Conservation (phyloP, 2,329 filamentous ascomycete genomes). For the Aspergillus pseudoglaucus region DNA sequence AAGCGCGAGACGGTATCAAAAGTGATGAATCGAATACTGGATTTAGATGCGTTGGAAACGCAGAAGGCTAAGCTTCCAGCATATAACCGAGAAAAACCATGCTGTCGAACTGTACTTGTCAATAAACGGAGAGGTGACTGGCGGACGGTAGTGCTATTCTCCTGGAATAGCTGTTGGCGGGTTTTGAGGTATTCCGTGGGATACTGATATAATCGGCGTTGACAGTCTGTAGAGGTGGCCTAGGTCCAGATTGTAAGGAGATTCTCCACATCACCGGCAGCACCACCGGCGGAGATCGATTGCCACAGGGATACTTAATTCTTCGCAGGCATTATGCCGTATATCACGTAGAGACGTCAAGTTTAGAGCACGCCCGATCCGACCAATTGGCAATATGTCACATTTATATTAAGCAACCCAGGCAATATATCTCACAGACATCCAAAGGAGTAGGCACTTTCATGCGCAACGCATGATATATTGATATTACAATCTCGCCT, state of each 20-base stretch:
- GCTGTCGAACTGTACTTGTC: constrained; percentile 4
- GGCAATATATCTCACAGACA: too few relatives aligned
- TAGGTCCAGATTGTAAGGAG: constrained; percentile 7
- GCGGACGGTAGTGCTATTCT: not conserved
- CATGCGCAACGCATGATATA: too few relatives aligned
- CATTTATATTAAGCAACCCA: too few relatives aligned
- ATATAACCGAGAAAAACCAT: constrained; percentile 8
- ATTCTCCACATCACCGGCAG: constrained; percentile 10
- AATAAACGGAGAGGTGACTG: constrained; percentile 1
- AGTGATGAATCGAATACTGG: constrained; percentile 12
- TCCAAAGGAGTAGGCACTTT: too few relatives aligned
- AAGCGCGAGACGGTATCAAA: constrained; percentile 9
- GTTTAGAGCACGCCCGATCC: too few relatives aligned
- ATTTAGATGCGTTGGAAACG: constrained; percentile 13
- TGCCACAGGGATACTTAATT: constrained; percentile 10
- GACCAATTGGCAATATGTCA: too few relatives aligned
- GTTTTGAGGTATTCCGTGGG: constrained; percentile 14
- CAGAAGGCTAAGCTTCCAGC: constrained; percentile 11
- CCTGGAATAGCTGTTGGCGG: constrained; percentile 9
- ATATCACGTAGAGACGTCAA: too few relatives aligned
- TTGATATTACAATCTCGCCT: too few relatives aligned
- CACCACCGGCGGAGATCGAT: constrained; percentile 11
- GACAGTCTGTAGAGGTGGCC: not conserved
- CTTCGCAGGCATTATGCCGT: not conserved
- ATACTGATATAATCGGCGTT: constrained; percentile 4